Evolutionary conservation across 208 protist genomes (phyloP).

Genomic region (Wallacemonas rigidus): DNA sequence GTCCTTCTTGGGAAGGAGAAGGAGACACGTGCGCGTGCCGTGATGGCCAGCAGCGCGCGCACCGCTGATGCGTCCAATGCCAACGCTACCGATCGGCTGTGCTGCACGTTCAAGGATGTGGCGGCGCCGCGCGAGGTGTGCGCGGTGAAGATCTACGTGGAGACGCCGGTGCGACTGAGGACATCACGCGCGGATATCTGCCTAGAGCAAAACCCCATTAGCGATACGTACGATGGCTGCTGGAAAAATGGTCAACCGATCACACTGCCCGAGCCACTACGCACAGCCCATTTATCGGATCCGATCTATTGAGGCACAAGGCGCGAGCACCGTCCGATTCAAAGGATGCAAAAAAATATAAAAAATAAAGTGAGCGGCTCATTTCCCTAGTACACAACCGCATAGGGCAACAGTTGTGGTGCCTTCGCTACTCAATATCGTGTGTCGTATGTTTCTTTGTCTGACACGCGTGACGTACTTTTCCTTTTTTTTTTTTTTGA

Average conservation of each 20-base stretch:
- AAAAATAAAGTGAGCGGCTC: no score
- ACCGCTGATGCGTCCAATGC: neutral
- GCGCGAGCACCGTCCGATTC: neutral
- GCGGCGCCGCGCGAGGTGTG: slow-evolving; percentile 23
- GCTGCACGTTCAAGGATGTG: neutral
- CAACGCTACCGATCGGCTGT: slow-evolving; percentile 11
- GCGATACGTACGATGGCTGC: slow-evolving; percentile 51
- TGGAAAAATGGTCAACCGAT: slow-evolving; percentile 38
- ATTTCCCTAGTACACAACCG: no score
- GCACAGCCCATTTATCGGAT: slow-evolving; percentile 59
- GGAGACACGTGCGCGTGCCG: neutral
- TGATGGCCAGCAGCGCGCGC: neutral
- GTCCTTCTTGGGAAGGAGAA: slow-evolving; percentile 51
- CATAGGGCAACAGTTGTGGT: no score
- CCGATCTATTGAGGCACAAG: slow-evolving; percentile 39
- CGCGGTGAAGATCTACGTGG: slow-evolving; percentile 12
- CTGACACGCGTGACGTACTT: no score
- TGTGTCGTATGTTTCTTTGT: no score
- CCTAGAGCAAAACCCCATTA: slow-evolving; percentile 66
- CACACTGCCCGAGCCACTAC: slow-evolving; percentile 28
- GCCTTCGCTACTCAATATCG: no score
- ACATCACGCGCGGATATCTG: slow-evolving; percentile 44
- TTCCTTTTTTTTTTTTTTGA: no score
- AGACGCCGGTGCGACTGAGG: slow-evolving; percentile 24
- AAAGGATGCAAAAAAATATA: neutral